Evolutionary conservation across 2,329 filamentous ascomycete species (phyloP), one percentile per base, ranked within the genome.

Genomic region (Dothideomycetes sp.): DNA sequence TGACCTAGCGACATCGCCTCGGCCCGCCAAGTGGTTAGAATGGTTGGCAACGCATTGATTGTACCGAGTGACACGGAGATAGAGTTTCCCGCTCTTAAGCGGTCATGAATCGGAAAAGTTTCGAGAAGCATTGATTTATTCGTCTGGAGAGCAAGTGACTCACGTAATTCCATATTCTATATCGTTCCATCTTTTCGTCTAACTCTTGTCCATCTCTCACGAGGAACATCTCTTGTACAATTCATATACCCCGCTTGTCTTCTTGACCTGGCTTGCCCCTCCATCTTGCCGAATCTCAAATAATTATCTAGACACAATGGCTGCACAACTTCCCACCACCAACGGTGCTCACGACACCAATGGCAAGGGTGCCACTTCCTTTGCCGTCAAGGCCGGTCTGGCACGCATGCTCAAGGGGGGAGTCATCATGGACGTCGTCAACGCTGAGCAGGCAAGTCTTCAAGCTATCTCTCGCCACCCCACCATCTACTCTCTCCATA

Each of bases 391-490:
- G 75, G 83, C 86, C 39, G 91, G 89, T 44, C 72, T 98, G 49
- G 91, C 91, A 17, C 84, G 94, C 65, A 98, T 98, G 91, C 72
- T 96, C 65, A 95, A 96, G 73, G 91, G 91, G 60, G 91, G 91
- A 55, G 91, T 98, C 49, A 98, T 98, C 66, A 98, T 98, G 91
- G 91, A 98, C 65, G 91, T 96, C 43, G 86, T 93, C 47, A 85
- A 89, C 61, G 84, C 87, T 18, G 83, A 85, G 58, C 88, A 84
- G 69, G 78, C 78, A 60, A 41, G 53, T 34, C 14, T 17, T 7
- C 12, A 12, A 27, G n/a, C n/a, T n/a, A n/a, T n/a, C n/a, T n/a
- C n/a, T 16, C 15, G 10, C 31, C 40, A 31, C 33, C 24, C 19
- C 22, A 40, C 30, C 14, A 24, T 40, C 15, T 22, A 34, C 29